Base-by-base conservation (phyloP, 2,329 filamentous ascomycete genomes). In the Huntiella savannae region DNA sequence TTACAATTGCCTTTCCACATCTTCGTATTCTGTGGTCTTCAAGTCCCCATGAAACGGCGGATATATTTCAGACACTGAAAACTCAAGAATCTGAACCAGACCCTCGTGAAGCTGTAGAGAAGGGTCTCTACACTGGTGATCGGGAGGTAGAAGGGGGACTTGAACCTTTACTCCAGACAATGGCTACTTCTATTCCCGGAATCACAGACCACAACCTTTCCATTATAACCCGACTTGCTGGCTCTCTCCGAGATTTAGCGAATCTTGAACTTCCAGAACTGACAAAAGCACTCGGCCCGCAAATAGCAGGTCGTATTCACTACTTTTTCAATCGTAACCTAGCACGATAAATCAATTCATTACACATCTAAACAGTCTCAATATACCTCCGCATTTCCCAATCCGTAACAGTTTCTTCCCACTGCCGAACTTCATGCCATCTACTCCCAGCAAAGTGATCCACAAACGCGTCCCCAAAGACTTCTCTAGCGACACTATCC, bases 331-430 rank as follows among this genome's bases (percentile, higher is more conserved):
- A 79, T 16, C 63, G 69, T 43, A 73, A 75, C n/a, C 17, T 46
- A 15, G 44, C 43, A 10, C 34, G 34, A 16, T 43, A 35, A 28
- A 28, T 28, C 22, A 28, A 28, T 28, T 28, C 22, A 28, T 28
- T 28, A 28, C 22, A 28, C 34, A 11, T 16, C 40, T 60, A 79
- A 49, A 82, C 77, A n/a, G 77, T 82, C 61, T 85, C 81, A 51
- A 85, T 82, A 56, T 86, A 86, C 49, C 82, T 70, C 62, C 73
- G 75, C 59, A 85, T 69, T 61, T 87, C 82, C 86, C 88, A 96
- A 61, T 96, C 91, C 15, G 91, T 96, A 4, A 96, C 88, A 2
- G 87, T 87, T 60, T 96, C 88, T 55, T 96, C 87, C 81, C 83
- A 98, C 15, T 94, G 63, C 51, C 82, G 68, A 49, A 91, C 72